Base-by-base conservation (phyloP, 805 yeast species). In the Yamadazyma endophytica region DNA sequence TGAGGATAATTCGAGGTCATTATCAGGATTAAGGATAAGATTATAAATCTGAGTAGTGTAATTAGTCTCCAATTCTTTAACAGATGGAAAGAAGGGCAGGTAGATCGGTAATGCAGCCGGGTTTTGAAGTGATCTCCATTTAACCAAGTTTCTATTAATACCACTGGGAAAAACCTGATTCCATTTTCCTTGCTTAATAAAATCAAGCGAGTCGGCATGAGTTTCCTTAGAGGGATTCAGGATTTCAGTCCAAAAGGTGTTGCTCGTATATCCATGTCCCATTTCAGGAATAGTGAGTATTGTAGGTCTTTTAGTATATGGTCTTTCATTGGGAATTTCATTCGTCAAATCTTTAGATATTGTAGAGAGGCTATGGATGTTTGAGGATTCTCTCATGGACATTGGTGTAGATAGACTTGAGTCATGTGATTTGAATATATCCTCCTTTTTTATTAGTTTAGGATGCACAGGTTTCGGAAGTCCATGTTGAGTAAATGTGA, bases 61-160 rank as follows among this genome's bases (percentile, higher is more conserved):
- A 39, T 84, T 79, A 3, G 69, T 68, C 28, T 80, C 76, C 51
- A 89, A 79, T 35, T 85, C 88, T 4, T 67, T 64, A 9, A 68
- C 59, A 0, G 80, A 55, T 0, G 97, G 97, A 46, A 89, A 89
- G 7, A 81, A 68, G 2, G 82, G 75, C 0, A 94, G 78, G 2
- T 87, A 78, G 0, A 85, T 63, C 0, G 99, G 99, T 16, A 92
- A 63, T 5, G 95, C 82, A 0, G 97, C 97, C 0, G 99, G 99
- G 0, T 96, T 77, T 9, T 88, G 81, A 32, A 94, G 68, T 0
- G 97, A 89, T 32, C 86, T 75, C 99, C 99, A 92, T 50, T 89
- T 89, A 30, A 89, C 80, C 11, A 79, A 64, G 44, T 75, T 74
- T 32, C 84, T 65, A 32, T 72, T 76, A 11, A 80, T 77, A 25